Conservation (phyloP, 805 yeast species). For the Wickerhamomyces ciferrii region DNA sequence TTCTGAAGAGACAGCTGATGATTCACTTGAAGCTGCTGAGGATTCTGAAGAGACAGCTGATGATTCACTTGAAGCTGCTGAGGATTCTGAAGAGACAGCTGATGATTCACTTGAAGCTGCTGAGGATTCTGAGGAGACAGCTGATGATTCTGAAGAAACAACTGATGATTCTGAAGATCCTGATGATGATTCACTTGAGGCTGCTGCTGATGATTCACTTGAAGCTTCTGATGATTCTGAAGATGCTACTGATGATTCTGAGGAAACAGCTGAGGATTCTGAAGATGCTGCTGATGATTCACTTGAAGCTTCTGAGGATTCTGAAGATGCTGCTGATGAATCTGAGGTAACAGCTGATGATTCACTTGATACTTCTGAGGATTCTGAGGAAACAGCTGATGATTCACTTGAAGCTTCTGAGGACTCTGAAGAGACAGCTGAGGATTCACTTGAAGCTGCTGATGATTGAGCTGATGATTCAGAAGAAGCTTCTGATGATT, state of each 20-base stretch:
- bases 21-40: not conserved
- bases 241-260: conserved; percentile 7
- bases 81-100: not conserved
- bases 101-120: conserved; percentile 5
- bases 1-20: not conserved
- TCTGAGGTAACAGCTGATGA: not conserved
- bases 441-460: not conserved
- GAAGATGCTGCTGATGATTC: conserved; percentile 10
- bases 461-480: conserved; percentile 9
- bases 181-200: conserved; percentile 9
- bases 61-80: not conserved
- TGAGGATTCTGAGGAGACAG: conserved; percentile 5
- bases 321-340: not conserved
- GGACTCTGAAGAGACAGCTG: conserved; percentile 4
- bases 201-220: conserved; percentile 2
- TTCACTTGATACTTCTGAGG: not conserved
- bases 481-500: conserved; percentile 10
- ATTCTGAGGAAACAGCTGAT: not conserved
- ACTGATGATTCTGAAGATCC: conserved; percentile 7
- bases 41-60: not conserved
- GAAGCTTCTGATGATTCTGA: conserved; percentile 1
- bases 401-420: conserved; percentile 3
- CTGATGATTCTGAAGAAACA: conserved; percentile 1
- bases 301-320: conserved; percentile 12
- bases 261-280: not conserved